phyloP scores from a whole-genome alignment of 1,139 yeast species.

The Lodderomyces parapsilosis region DNA sequence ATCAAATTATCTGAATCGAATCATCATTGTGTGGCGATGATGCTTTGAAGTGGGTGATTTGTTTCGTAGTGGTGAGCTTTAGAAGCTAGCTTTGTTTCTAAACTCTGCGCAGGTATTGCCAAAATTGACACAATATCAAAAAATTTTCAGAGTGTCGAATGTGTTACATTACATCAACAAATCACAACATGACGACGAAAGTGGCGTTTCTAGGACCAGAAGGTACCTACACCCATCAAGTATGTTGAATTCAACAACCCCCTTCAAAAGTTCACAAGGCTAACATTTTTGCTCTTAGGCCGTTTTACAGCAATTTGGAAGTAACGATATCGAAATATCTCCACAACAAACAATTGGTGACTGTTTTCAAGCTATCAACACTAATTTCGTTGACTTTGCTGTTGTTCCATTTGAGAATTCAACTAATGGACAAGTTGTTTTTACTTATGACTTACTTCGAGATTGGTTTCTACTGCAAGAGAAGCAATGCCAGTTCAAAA shows the following conservation, averaged over 20 bases:
- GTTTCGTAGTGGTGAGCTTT: too few relatives aligned
- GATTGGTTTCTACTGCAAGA: slow-evolving; percentile 47
- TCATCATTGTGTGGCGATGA: slow-evolving; percentile 2
- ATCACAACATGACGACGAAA: slow-evolving; percentile 19
- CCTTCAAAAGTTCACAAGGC: slow-evolving; percentile 3
- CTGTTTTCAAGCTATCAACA: slow-evolving; percentile 59
- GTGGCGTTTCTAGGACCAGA: slow-evolving; percentile 83
- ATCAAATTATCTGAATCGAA: slow-evolving; percentile 1
- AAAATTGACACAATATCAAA: neutral
- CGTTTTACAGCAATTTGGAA: slow-evolving; percentile 70
- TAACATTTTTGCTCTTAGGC: slow-evolving; percentile 45
- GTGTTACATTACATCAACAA: neutral
- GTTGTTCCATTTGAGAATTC: slow-evolving; percentile 95
- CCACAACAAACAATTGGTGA: slow-evolving; percentile 55
- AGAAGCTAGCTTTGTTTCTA: too few relatives aligned
- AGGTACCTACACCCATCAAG: slow-evolving; percentile 92
- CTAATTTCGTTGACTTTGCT: slow-evolving; percentile 57
- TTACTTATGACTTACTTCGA: slow-evolving; percentile 77
- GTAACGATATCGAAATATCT: slow-evolving; percentile 31
- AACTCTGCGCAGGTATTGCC: too few relatives aligned
- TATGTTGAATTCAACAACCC: slow-evolving; percentile 27
- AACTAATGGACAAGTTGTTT: slow-evolving; percentile 89
- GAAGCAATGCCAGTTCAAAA: slow-evolving; percentile 29
- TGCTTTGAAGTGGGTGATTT: slow-evolving; percentile 1
- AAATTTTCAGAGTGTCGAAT: neutral